phyloP scores from a whole-genome alignment of 148 eudicot species.

The Euryodendron excelsum region DNA sequence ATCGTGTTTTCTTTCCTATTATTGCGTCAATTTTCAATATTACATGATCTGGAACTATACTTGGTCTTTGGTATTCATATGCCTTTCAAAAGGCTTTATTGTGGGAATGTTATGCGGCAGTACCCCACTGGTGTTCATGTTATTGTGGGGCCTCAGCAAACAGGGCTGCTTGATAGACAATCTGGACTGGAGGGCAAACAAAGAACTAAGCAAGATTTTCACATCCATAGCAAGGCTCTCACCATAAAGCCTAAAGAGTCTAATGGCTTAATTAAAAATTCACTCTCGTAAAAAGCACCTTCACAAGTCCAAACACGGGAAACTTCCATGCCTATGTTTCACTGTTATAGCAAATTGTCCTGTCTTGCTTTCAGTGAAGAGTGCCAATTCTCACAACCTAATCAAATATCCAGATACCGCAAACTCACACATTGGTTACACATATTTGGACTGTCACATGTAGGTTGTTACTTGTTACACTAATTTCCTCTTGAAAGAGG shows the following conservation, averaged over 20 bases:
- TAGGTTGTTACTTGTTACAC: too few species aligned
- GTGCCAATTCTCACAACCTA: neutral
- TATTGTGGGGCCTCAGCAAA: neutral
- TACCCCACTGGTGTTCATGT: neutral
- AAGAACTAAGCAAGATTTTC: neutral
- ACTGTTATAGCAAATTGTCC: neutral
- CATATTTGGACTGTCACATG: too few species aligned
- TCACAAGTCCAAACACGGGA: neutral
- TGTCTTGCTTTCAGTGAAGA: neutral
- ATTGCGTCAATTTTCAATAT: neutral
- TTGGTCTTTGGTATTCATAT: neutral
- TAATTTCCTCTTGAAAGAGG: too few species aligned
- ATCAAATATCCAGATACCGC: neutral
- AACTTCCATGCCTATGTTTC: neutral
- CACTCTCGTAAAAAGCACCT: too few species aligned
- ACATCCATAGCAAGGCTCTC: too few species aligned
- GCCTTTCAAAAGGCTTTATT: neutral
- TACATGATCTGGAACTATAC: neutral
- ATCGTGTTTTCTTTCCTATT: neutral
- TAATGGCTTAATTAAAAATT: too few species aligned
- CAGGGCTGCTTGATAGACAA: neutral
- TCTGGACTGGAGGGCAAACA: neutral
- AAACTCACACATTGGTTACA: too few species aligned
- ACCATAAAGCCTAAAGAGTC: too few species aligned
- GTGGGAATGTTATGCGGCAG: neutral